These are phyloP conservation scores for Haematococcus sp. DNA, from an alignment of 139 green algal species.

Conservation along the genomic window DNA sequence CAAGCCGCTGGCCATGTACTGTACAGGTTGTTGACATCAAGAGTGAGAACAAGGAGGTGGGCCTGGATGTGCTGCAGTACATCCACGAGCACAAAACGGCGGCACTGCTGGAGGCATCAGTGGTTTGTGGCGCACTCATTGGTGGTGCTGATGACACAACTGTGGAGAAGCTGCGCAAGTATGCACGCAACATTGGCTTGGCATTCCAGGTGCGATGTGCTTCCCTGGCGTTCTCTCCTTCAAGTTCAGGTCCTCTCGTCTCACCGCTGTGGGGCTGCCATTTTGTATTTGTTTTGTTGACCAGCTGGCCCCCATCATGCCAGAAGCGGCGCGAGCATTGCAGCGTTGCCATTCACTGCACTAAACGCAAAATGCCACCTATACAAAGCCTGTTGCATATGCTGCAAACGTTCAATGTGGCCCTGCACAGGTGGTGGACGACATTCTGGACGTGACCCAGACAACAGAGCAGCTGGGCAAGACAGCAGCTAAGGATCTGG, in stretches of 20 bases:
- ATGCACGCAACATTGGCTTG: constrained; percentile 92
- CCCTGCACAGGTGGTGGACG: constrained; percentile 86
- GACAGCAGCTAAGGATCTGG: constrained; percentile 97
- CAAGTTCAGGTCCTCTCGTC: too few relatives aligned
- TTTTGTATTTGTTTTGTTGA: too few relatives aligned
- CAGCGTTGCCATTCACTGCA: too few relatives aligned
- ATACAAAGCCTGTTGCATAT: too few relatives aligned
- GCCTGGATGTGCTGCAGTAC: constrained; percentile 92
- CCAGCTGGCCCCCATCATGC: too few relatives aligned
- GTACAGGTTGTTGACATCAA: constrained; percentile 88
- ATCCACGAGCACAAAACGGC: constrained; percentile 99
- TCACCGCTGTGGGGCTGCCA: background rate
- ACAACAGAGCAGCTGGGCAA: constrained; percentile 95
- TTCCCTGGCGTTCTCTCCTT: too few relatives aligned
- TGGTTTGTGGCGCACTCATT: constrained; percentile 89
- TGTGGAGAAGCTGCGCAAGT: constrained; percentile 88
- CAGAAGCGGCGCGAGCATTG: too few relatives aligned
- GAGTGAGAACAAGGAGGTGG: constrained; percentile 79
- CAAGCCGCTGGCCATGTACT: too few relatives aligned
- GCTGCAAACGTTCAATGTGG: too few relatives aligned
- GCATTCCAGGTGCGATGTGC: constrained; percentile 92
- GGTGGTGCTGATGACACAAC: constrained; percentile 80
- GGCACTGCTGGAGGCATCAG: constrained; percentile 92
- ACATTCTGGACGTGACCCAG: constrained; percentile 97
- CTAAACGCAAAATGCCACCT: too few relatives aligned